phyloP scores from a whole-genome alignment of 805 yeast genomes.

The Lipomyces japonicus region DNA sequence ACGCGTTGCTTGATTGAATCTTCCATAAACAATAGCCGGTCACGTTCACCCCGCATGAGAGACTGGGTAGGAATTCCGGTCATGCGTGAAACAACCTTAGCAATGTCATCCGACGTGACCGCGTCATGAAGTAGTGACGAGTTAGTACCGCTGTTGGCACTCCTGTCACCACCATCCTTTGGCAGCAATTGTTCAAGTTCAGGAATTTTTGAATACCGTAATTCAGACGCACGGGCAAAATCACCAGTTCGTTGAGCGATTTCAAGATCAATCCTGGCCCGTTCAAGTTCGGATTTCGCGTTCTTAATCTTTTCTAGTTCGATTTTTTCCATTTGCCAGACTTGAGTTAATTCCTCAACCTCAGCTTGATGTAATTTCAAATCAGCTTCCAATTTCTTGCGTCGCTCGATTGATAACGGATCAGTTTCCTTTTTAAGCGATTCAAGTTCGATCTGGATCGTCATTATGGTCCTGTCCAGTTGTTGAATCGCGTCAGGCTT shows the following conservation, averaged over 20 bases:
- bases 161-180: constrained; percentile 41
- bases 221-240: constrained; percentile 81
- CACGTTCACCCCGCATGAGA: constrained; percentile 90
- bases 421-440: constrained; percentile 91
- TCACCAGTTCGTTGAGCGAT: constrained; percentile 78
- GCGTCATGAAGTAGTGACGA: constrained; percentile 70
- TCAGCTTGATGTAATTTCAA: constrained; percentile 62
- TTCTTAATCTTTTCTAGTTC: constrained; percentile 73
- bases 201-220: constrained; percentile 86
- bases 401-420: constrained; percentile 72
- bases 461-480: constrained; percentile 84
- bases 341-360: constrained; percentile 62
- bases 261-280: constrained; percentile 78
- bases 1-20: constrained; percentile 69
- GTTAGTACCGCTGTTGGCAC: constrained; percentile 7
- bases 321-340: constrained; percentile 81
- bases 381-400: constrained; percentile 66
- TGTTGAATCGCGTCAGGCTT: constrained; percentile 92
- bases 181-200: constrained; percentile 62
- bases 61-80: constrained; percentile 94
- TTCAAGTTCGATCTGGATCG: constrained; percentile 91
- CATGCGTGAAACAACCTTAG: constrained; percentile 85
- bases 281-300: constrained; percentile 79
- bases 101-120: constrained; percentile 91
- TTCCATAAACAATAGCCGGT: constrained; percentile 85